These are phyloP conservation scores for Aureobasidium vineae DNA, from an alignment of 2,329 filamentous ascomycete species.

Conservation along the genomic window DNA sequence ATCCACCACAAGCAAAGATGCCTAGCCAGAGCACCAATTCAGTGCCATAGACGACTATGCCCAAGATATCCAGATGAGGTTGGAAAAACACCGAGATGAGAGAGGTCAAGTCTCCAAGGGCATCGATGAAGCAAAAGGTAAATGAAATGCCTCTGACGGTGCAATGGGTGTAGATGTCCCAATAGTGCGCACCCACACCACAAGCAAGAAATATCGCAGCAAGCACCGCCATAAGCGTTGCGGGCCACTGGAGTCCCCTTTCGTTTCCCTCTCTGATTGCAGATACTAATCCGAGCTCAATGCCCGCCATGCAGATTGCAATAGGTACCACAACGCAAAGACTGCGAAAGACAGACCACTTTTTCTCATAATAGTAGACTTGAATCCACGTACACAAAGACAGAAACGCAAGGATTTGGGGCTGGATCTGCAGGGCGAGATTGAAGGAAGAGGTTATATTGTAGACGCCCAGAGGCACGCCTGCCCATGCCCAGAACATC, in stretches of 20 bases:
- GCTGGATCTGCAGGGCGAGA: slow-evolving; percentile 55
- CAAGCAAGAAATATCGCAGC: slow-evolving; percentile 62
- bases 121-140: slow-evolving; percentile 68
- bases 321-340: slow-evolving; percentile 52
- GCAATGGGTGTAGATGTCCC: slow-evolving; percentile 64
- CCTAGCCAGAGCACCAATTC: slow-evolving; percentile 67
- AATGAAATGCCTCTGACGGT: slow-evolving; percentile 71
- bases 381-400: slow-evolving; percentile 57
- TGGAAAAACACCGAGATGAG: slow-evolving; percentile 64
- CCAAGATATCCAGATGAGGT: slow-evolving; percentile 57
- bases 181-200: slow-evolving; percentile 67
- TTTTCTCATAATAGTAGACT: slow-evolving; percentile 56
- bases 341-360: slow-evolving; percentile 54
- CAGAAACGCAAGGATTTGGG: slow-evolving; percentile 55
- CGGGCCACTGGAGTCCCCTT: slow-evolving; percentile 60
- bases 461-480: slow-evolving; percentile 64
- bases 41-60: slow-evolving; percentile 64
- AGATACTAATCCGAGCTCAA: too few species aligned
- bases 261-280: too few species aligned
- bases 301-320: slow-evolving; percentile 56
- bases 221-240: slow-evolving; percentile 64
- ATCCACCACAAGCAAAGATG: slow-evolving; percentile 63
- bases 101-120: slow-evolving; percentile 65
- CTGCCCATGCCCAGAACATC: slow-evolving; percentile 67
- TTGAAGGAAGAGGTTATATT: slow-evolving; percentile 57